Evolutionary conservation across 2,329 filamentous ascomycete genomes (phyloP).

Genomic region (Blastomyces parvus): DNA sequence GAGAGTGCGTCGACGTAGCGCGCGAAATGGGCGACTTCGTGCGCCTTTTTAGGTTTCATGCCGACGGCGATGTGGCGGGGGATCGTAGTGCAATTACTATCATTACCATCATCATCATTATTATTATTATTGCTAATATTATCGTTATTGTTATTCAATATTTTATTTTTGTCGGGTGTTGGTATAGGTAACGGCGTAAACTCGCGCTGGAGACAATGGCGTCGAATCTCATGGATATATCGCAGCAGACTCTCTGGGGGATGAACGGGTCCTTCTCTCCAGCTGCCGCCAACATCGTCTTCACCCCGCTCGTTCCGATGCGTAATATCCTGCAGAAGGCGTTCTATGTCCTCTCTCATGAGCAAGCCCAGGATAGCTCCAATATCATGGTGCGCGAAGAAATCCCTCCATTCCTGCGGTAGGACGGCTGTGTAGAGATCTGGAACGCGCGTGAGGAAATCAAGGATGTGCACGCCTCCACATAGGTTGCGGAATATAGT

Average conservation of each 20-base stretch:
- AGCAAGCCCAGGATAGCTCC: slow-evolving; percentile 72
- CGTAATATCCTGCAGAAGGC: slow-evolving; percentile 26
- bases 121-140: slow-evolving; percentile 6
- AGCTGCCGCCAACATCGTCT: slow-evolving; percentile 21
- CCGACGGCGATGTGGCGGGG: slow-evolving; percentile 68
- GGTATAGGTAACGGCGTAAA: slow-evolving; percentile 38
- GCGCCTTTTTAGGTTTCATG: slow-evolving; percentile 93
- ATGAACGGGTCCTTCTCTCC: slow-evolving; percentile 37
- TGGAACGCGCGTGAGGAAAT: slow-evolving; percentile 83
- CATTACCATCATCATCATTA: slow-evolving; percentile 31
- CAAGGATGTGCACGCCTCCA: slow-evolving; percentile 91
- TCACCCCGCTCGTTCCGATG: slow-evolving; percentile 14
- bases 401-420: slow-evolving; percentile 70
- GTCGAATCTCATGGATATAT: slow-evolving; percentile 64
- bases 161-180: slow-evolving; percentile 14
- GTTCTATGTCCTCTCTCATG: slow-evolving; percentile 62
- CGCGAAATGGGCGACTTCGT: slow-evolving; percentile 89
- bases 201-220: slow-evolving; percentile 56
- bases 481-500: slow-evolving; percentile 79
- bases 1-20: slow-evolving; percentile 66
- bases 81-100: slow-evolving; percentile 35
- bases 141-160: not conserved
- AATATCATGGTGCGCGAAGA: slow-evolving; percentile 60
- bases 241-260: slow-evolving; percentile 53
- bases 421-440: slow-evolving; percentile 71